Evolutionary conservation across 2,329 filamentous ascomycete genomes (phyloP).

Genomic region (Hypoxylon sp.): DNA sequence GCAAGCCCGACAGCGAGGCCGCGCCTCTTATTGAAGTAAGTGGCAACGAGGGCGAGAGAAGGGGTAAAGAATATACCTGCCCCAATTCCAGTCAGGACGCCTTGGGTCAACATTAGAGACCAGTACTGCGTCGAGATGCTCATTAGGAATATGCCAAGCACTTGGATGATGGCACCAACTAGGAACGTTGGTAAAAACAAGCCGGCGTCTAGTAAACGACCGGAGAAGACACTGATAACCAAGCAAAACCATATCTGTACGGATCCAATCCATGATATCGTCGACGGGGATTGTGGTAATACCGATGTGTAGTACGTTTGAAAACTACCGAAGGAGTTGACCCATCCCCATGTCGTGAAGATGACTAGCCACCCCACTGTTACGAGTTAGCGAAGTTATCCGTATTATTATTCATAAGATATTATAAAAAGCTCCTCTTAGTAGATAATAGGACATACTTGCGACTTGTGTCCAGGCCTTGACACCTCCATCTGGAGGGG

Average conservation of each 20-base stretch:
- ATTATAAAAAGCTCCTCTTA: neutral
- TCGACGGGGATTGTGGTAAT: slow-evolving; percentile 54
- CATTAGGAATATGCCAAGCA: slow-evolving; percentile 63
- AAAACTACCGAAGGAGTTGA: slow-evolving; percentile 63
- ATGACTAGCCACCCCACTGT: slow-evolving; percentile 58
- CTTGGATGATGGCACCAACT: slow-evolving; percentile 58
- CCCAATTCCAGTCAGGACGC: slow-evolving; percentile 65
- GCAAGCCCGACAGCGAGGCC: slow-evolving; percentile 72
- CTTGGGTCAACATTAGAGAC: slow-evolving; percentile 66
- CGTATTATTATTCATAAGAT: neutral
- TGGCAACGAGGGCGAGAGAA: slow-evolving; percentile 71
- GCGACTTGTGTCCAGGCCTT: slow-evolving; percentile 47
- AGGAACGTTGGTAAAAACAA: slow-evolving; percentile 59
- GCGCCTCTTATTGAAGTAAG: slow-evolving; percentile 72
- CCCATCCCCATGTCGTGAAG: slow-evolving; percentile 64
- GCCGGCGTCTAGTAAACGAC: slow-evolving; percentile 62
- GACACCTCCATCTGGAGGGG: slow-evolving; percentile 54
- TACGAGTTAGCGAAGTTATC: slow-evolving; percentile 23
- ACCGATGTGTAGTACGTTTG: slow-evolving; percentile 62
- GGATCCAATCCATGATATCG: slow-evolving; percentile 63
- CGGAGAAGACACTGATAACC: slow-evolving; percentile 59
- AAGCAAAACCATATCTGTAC: slow-evolving; percentile 62
- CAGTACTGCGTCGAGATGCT: slow-evolving; percentile 62
- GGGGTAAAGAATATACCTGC: slow-evolving; percentile 71
- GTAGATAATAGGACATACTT: slow-evolving; percentile 30